Percentiles rank a stretch among this genome's conserved stretches.
These are phyloP conservation scores for Sophora flavescens DNA, from an alignment of 306 rosid species.

Conservation along the genomic window DNA sequence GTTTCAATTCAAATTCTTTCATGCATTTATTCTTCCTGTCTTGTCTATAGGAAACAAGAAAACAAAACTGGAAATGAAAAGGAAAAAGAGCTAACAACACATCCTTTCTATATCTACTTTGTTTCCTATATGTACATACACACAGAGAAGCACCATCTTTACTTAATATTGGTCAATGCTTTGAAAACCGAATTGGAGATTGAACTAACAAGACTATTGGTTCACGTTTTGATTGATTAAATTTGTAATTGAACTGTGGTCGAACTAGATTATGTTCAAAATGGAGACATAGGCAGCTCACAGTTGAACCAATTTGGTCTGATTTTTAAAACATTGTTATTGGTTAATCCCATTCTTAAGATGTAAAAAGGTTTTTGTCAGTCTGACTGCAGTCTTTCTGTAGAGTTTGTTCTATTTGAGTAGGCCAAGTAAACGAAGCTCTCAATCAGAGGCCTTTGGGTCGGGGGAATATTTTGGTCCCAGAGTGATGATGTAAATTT, in stretches of 20 bases:
- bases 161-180: background rate
- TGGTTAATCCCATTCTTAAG: background rate
- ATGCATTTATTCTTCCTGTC: background rate
- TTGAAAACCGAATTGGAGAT: too few relatives aligned
- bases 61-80: background rate
- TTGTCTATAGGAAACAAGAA: slow-evolving; percentile 25
- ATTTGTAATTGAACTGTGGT: too few relatives aligned
- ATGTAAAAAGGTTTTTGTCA: background rate
- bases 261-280: too few relatives aligned
- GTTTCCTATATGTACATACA: background rate
- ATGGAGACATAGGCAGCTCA: too few relatives aligned
- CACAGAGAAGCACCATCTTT: background rate
- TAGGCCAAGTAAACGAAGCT: background rate
- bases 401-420: background rate
- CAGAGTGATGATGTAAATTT: background rate
- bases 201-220: too few relatives aligned
- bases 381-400: background rate
- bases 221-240: too few relatives aligned
- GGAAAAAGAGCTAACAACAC: background rate
- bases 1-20: slow-evolving; percentile 23
- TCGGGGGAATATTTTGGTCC: background rate
- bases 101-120: background rate
- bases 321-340: background rate
- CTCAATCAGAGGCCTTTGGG: background rate
- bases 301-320: too few relatives aligned